Percentiles rank a stretch among this genome's conserved stretches.
Evolutionary conservation across 257 asterid species (phyloP).

Genomic region (Solanum infundibuliforme): DNA sequence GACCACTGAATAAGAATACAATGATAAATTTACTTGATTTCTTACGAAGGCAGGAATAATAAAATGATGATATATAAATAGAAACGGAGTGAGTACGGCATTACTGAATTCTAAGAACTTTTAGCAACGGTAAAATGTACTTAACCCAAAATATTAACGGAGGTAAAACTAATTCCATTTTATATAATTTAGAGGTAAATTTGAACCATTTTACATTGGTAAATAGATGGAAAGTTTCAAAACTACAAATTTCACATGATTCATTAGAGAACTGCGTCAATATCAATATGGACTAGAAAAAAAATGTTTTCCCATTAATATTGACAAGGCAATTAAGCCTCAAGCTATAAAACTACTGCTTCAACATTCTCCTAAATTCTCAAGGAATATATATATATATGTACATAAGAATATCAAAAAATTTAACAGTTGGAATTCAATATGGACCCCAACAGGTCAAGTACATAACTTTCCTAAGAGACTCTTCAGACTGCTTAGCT

Average conservation of each 20-base stretch:
- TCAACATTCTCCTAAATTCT: background rate
- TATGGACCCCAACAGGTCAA: slow-evolving; percentile 26
- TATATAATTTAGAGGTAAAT: background rate
- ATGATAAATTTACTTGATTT: too few species aligned
- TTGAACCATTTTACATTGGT: background rate
- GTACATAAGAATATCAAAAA: background rate
- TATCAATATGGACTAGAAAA: background rate
- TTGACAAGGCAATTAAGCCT: background rate
- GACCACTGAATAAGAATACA: too few species aligned
- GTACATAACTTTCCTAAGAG: slow-evolving; percentile 18
- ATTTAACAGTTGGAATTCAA: background rate
- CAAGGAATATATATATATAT: background rate
- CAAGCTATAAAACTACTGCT: background rate
- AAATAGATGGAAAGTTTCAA: background rate
- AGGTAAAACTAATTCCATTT: too few species aligned
- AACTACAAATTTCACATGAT: background rate
- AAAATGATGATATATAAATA: too few species aligned
- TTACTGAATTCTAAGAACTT: too few species aligned
- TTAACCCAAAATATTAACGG: too few species aligned
- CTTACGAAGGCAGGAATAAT: too few species aligned
- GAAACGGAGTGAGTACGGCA: too few species aligned
- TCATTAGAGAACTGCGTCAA: background rate
- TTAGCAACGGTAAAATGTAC: too few species aligned
- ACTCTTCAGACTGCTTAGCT: slow-evolving; percentile 6
- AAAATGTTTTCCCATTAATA: background rate